Conservation (phyloP, 2,329 filamentous ascomycete species). For the Rhytidhysteron rufulum region DNA sequence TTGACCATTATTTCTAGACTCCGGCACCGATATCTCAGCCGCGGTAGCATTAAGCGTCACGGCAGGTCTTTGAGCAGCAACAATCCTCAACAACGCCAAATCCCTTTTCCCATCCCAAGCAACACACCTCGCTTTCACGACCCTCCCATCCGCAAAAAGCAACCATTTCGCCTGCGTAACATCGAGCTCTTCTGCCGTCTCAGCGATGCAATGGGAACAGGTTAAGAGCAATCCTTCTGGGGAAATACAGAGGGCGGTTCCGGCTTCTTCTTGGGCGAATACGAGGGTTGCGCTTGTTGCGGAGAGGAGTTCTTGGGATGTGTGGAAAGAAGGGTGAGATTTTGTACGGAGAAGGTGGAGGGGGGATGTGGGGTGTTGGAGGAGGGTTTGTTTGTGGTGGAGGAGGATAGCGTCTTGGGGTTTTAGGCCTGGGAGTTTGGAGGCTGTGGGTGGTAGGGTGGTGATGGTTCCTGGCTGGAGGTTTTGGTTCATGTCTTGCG, state of each 20-base stretch:
- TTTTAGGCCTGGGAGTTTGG: not conserved
- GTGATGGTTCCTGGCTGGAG: too few relatives aligned
- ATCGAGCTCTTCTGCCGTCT: slow-evolving; percentile 35
- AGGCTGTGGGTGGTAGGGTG: too few relatives aligned
- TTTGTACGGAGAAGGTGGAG: not conserved
- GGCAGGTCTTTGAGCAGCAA: slow-evolving; percentile 20
- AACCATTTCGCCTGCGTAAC: slow-evolving; percentile 31
- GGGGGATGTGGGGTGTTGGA: not conserved
- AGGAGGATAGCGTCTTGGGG: not conserved
- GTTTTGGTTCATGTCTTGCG: too few relatives aligned
- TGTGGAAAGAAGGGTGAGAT: not conserved
- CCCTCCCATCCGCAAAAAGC: slow-evolving; percentile 39
- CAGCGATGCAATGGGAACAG: slow-evolving; percentile 51
- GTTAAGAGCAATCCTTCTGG: slow-evolving; percentile 45
- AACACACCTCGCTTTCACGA: slow-evolving; percentile 38
- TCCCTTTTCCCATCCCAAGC: slow-evolving; percentile 45
- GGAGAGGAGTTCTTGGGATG: not conserved
- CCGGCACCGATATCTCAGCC: too few relatives aligned
- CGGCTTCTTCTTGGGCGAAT: slow-evolving; percentile 49
- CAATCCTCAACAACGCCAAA: slow-evolving; percentile 45
- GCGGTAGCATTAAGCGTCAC: not conserved
- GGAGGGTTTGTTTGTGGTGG: not conserved
- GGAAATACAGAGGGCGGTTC: slow-evolving; percentile 50
- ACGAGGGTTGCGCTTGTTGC: slow-evolving; percentile 31
- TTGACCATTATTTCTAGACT: too few relatives aligned